Percentiles rank a stretch among this genome's conserved stretches.
Evolutionary conservation across 2,329 filamentous ascomycete species (phyloP).

Genomic region (Sporothrix sp.): DNA sequence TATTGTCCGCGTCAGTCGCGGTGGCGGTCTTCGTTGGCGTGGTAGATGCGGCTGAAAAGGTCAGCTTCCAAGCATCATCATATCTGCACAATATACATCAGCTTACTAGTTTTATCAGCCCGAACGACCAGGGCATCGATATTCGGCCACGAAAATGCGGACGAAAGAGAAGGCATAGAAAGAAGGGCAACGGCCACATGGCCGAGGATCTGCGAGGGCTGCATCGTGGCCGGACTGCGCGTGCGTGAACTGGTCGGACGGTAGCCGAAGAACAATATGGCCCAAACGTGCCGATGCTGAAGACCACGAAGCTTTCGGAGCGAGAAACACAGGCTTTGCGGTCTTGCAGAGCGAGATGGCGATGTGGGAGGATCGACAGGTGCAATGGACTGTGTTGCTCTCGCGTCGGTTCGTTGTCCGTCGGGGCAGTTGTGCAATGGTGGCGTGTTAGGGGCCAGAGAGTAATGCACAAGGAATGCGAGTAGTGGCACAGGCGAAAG

Average conservation of each 20-base stretch:
- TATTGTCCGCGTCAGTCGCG: constrained; percentile 21
- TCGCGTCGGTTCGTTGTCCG: not conserved
- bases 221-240: constrained; percentile 17
- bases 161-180: constrained; percentile 40
- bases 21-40: not conserved
- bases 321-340: not conserved
- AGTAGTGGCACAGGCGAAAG: constrained; percentile 1
- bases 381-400: not conserved
- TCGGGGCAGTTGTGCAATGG: constrained; percentile 7
- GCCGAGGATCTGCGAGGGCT: constrained; percentile 33
- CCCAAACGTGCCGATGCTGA: too few species aligned
- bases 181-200: constrained; percentile 42
- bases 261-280: not conserved
- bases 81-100: not conserved
- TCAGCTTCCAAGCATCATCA: constrained; percentile 18
- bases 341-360: constrained; percentile 1
- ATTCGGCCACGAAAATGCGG: constrained; percentile 39
- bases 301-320: too few species aligned
- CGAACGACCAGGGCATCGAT: constrained; percentile 43
- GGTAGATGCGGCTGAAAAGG: constrained; percentile 6
- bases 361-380: not conserved
- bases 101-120: constrained; percentile 15
- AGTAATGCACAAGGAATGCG: constrained; percentile 6
- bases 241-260: too few species aligned
- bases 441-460: not conserved